Evolutionary conservation across 1,284 basidiomycete genomes (phyloP), one percentile per base, ranked within the genome.

Genomic region (Fomitopsis schrenkii): DNA sequence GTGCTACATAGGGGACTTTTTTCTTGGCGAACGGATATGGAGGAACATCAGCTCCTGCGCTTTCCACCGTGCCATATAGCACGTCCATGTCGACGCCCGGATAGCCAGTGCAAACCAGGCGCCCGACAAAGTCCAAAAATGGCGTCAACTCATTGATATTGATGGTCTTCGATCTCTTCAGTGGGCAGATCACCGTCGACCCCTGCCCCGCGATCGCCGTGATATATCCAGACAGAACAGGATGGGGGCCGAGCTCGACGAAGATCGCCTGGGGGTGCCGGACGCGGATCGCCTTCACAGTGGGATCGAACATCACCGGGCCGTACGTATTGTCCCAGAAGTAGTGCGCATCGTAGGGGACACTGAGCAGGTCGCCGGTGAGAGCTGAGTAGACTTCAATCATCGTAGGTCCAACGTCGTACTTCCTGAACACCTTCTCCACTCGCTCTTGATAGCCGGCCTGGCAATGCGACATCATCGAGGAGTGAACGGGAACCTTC

Each of bases 241-340:
- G 76, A 59, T 78, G 77, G 12, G 77, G 75, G 12, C 67, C 62
- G 19, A 78, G 64, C 50, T 77, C 76, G 9, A 77, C 57, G 61
- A 72, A 75, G 7, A 58, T 63, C 14, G 71, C 65, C 30, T 62
- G 63, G 5, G 66, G 67, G n/a, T 67, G 48, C 17, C 61, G 55
- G 3, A 63, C 19, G 12, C 44, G 44, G 1, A 70, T 57, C 5
- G 63, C 61, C 5, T 58, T 33, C 10, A 75, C 60, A 8, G 73
- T 69, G 0, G 67, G 35, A 0, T 63, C 59, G 65, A 79, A 78
- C 9, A 57, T 54, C 15, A 79, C 77, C 1, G 75, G 72, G 0
- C 69, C 61, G 12, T 69, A 67, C 8, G 70, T 70, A 57, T 70
- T 73, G 17, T 68, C 60, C 77, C 77, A 79, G 53, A 72, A 74